phyloP scores from a whole-genome alignment of 78 protist genomes.

The Polysphondylium violaceum region DNA sequence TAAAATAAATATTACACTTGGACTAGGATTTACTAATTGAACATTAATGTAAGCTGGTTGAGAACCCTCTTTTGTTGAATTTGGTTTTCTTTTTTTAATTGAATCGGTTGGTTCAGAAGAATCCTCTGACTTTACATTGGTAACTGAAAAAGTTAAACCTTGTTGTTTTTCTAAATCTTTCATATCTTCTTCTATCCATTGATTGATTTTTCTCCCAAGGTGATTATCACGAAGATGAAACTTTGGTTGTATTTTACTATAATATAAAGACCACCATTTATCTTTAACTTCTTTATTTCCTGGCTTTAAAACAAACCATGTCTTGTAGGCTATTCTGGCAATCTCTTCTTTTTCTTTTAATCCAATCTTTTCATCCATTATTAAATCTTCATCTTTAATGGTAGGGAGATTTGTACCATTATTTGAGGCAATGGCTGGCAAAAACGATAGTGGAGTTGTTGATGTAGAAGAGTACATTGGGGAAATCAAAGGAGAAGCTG shows the following conservation, averaged over 20 bases:
- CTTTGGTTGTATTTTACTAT: constrained; percentile 39
- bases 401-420: constrained; percentile 7
- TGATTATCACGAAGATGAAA: constrained; percentile 62
- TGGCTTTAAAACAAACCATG: constrained; percentile 52
- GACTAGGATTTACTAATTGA: constrained; percentile 26
- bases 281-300: constrained; percentile 68
- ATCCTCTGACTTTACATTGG: neutral
- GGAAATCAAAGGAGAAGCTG: constrained; percentile 19
- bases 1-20: neutral
- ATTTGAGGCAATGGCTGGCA: constrained; percentile 1
- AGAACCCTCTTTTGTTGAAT: constrained; percentile 51
- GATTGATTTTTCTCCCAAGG: constrained; percentile 58
- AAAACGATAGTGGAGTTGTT: constrained; percentile 40
- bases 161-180: constrained; percentile 34
- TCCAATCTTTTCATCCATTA: neutral
- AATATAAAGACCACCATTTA: constrained; percentile 68
- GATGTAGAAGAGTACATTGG: constrained; percentile 31
- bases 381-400: neutral
- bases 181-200: constrained; percentile 77
- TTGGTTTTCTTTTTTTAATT: constrained; percentile 48
- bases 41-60: constrained; percentile 59
- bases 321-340: constrained; percentile 47
- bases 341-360: constrained; percentile 64
- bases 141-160: neutral
- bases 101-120: neutral